A percentile compares a stretch with the other conserved stretches of the same genome.
Conservation (phyloP, 441 rosid genomes). For the Erodium moschatum region DNA sequence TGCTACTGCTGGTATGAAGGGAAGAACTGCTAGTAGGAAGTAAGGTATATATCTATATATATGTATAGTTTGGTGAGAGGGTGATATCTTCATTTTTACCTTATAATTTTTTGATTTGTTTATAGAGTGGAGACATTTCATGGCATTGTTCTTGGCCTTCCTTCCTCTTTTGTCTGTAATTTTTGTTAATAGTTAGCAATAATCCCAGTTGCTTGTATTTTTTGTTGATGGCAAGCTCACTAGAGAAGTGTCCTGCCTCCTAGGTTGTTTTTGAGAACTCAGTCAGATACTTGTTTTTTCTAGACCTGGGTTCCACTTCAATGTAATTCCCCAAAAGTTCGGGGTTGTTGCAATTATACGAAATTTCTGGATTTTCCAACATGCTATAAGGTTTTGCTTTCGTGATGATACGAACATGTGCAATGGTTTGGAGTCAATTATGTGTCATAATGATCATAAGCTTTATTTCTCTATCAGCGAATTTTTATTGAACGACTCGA, state of each 20-base stretch:
- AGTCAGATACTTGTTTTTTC: too few relatives aligned
- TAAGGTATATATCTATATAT: not conserved
- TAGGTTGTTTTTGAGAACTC: not conserved
- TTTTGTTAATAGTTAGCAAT: slow-evolving; percentile 38
- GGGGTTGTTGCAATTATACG: too few relatives aligned
- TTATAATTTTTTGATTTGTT: slow-evolving; percentile 22
- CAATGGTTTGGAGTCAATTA: too few relatives aligned
- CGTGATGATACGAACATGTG: too few relatives aligned
- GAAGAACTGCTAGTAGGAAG: slow-evolving; percentile 53
- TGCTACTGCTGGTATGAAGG: slow-evolving; percentile 46
- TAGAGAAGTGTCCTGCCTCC: slow-evolving; percentile 20
- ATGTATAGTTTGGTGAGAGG: not conserved
- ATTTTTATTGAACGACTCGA: too few relatives aligned
- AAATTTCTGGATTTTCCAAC: too few relatives aligned
- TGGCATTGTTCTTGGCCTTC: slow-evolving; percentile 5
- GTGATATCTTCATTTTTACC: slow-evolving; percentile 6
- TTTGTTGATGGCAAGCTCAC: slow-evolving; percentile 17
- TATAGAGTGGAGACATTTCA: slow-evolving; percentile 17
- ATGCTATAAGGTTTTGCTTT: too few relatives aligned
- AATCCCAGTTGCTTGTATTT: slow-evolving; percentile 40
- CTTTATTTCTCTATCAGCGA: too few relatives aligned
- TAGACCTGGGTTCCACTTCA: too few relatives aligned
- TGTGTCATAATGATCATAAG: too few relatives aligned
- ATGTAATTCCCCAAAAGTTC: too few relatives aligned
- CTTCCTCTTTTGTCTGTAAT: slow-evolving; percentile 18